Evolutionary conservation across 352 stramenopile species (phyloP), one percentile per base, ranked within the genome.

Genomic region (Globisporangium heterothallicum): DNA sequence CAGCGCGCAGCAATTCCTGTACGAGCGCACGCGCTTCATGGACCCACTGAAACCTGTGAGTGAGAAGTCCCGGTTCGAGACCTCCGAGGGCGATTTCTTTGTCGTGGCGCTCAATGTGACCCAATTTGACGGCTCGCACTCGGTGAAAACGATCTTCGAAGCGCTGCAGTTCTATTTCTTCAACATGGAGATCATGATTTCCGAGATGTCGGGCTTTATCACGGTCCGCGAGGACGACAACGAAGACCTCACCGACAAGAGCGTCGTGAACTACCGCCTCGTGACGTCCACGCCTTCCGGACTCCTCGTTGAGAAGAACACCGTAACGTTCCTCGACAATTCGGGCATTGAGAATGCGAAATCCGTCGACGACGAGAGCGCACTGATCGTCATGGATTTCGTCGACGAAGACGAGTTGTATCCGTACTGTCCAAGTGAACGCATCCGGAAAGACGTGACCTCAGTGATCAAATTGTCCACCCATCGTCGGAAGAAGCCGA

Each of bases 221-320:
- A 79, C 69, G 18, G 70, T 79, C 53, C 58, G 64, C 41, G 69
- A 76, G 25, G 68, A 79, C 41, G 69, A 79, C 48, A 58, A 72
- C 22, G 34, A 55, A 8, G 30, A 36, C 30, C 16, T 3, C 6
- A 13, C 19, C 7, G 49, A 64, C 26, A 49, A 48, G 29, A 64
- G 60, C 6, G 51, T 77, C 16, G 49, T 61, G 16, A 64, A 77
- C 55, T 61, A 74, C 43, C 64, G 64, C 22, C 58, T 77, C 24
- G 61, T 77, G 22, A 72, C 64, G 14, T 58, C 55, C 22, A 56
- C 69, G 30, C 46, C 53, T 1, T 26, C 56, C 24, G 12, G 8
- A 0, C 48, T 74, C 12, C 30, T 70, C 36, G 53, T 77, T 9
- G 68, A 77, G 29, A 71, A 56, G 14, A 77, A 77, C 50, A 74